phyloP scores from a whole-genome alignment of 441 rosid species.

The Flueggea neowawraea region DNA sequence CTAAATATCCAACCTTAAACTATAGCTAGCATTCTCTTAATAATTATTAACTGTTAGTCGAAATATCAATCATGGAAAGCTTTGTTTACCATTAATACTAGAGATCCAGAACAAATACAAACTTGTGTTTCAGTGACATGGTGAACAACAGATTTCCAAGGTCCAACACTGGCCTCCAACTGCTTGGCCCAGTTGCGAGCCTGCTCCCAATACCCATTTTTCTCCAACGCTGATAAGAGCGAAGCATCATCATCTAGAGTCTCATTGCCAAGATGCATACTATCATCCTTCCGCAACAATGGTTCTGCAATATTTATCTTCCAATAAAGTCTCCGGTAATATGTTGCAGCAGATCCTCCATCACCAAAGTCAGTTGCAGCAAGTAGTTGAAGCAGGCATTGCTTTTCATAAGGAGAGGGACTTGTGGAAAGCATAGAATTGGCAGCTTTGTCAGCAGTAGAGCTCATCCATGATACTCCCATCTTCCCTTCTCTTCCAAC shows the following conservation, averaged over 20 bases:
- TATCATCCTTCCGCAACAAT: constrained; percentile 63
- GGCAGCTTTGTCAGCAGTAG: constrained; percentile 92
- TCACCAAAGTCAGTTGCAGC: constrained; percentile 93
- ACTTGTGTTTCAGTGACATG: constrained; percentile 99
- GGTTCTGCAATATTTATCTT: constrained; percentile 98
- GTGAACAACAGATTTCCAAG: constrained; percentile 90
- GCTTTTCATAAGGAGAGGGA: constrained; percentile 97
- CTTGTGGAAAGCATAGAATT: constrained; percentile 88
- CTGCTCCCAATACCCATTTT: constrained; percentile 94
- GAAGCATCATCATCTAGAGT: constrained; percentile 95
- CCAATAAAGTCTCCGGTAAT: constrained; percentile 88
- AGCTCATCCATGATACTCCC: constrained; percentile 82
- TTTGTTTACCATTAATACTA: background rate
- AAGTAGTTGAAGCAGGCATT: constrained; percentile 95
- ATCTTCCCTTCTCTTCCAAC: constrained; percentile 53
- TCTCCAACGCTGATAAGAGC: constrained; percentile 80
- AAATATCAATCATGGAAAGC: no score
- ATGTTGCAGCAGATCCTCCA: constrained; percentile 80
- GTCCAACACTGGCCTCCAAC: constrained; percentile 84
- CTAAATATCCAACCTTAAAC: no score
- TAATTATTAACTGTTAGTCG: no score
- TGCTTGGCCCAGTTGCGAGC: constrained; percentile 99
- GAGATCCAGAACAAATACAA: constrained; percentile 4
- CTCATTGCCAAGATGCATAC: constrained; percentile 77
- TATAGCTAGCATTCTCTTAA: no score